Conservation (phyloP, 1,284 basidiomycete genomes). For the Leucoagaricus sp. region DNA sequence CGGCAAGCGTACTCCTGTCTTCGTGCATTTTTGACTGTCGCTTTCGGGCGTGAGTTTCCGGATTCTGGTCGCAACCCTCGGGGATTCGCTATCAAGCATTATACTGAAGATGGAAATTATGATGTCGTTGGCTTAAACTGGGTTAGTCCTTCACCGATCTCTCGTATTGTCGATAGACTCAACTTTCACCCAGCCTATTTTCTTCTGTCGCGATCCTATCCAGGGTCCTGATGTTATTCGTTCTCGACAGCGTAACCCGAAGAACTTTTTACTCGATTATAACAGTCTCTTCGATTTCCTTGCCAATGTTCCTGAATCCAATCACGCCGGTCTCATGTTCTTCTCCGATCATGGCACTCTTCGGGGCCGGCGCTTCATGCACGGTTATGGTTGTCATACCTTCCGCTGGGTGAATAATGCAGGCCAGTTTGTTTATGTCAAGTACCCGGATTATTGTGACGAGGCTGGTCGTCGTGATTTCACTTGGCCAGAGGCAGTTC, state of each 20-base stretch:
- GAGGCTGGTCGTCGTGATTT: conserved; percentile 13
- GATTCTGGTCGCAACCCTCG: conserved; percentile 15
- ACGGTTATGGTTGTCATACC: conserved; percentile 16
- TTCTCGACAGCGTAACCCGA: conserved; percentile 15
- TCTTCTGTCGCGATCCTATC: conserved; percentile 15
- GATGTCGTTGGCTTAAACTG: conserved; percentile 16
- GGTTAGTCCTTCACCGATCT: background rate
- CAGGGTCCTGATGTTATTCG: conserved; percentile 17
- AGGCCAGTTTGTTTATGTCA: conserved; percentile 16
- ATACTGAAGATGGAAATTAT: conserved; percentile 17
- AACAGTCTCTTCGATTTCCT: conserved; percentile 16
- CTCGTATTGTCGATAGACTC: background rate
- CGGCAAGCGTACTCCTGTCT: conserved; percentile 13
- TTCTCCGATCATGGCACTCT: conserved; percentile 16
- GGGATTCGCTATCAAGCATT: conserved; percentile 16
- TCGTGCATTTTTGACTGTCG: conserved; percentile 16
- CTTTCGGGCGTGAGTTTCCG: conserved; percentile 14
- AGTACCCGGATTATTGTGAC: conserved; percentile 15
- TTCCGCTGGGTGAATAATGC: conserved; percentile 15
- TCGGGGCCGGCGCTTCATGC: conserved; percentile 9
- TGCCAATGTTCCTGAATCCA: conserved; percentile 15
- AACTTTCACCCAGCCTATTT: conserved; percentile 1
- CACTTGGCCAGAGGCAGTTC: conserved; percentile 14
- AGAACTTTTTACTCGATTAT: conserved; percentile 14
- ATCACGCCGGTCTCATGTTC: conserved; percentile 16